Evolutionary conservation across 2,329 filamentous ascomycete genomes (phyloP).

Genomic region (Scedosporium aurantiacum): DNA sequence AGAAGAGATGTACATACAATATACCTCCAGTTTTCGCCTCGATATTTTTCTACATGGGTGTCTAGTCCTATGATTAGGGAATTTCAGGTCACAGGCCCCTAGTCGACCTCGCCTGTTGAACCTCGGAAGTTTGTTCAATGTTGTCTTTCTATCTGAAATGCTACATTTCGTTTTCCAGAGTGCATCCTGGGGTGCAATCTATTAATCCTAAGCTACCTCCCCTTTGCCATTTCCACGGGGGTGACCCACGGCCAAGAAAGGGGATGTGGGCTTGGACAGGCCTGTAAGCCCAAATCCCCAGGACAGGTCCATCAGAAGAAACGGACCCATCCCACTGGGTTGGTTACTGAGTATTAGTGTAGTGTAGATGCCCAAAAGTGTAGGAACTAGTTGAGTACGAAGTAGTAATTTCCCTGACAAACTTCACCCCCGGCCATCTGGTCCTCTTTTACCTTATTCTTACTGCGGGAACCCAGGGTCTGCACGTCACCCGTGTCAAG

Average conservation of each 20-base stretch:
- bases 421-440: no score
- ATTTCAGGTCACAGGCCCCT: not conserved
- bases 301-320: not conserved
- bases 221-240: not conserved
- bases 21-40: not conserved
- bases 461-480: not conserved
- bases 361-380: no score
- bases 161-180: not conserved
- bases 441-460: no score
- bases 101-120: not conserved
- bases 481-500: not conserved
- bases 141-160: no score
- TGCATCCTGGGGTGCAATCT: not conserved
- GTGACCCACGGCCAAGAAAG: no score
- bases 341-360: no score
- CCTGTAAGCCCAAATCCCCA: no score
- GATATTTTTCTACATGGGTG: not conserved
- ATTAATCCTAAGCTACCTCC: not conserved
- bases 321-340: not conserved
- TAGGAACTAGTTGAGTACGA: no score
- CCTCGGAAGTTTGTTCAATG: no score
- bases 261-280: no score
- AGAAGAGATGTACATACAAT: not conserved
- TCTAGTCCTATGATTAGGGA: not conserved
- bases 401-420: no score